Percentiles rank a stretch among this genome's conserved stretches.
Conservation (phyloP, 176 grass and related monocot species). For the Coix lacrymajobi region DNA sequence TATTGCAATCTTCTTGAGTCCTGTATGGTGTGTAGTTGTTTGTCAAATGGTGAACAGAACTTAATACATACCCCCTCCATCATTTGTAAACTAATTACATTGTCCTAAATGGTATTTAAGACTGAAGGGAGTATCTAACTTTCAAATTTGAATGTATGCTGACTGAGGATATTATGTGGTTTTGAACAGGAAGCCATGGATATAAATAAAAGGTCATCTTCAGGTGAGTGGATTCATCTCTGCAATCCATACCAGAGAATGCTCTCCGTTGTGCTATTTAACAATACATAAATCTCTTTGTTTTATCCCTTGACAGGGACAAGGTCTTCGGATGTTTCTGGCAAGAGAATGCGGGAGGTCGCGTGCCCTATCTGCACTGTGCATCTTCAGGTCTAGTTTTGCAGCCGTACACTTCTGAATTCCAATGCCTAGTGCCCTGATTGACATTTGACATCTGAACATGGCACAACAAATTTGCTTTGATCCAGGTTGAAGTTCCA, state of each 20-base stretch:
- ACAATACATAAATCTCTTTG: neutral
- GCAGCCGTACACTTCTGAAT: neutral
- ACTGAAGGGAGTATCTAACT: neutral
- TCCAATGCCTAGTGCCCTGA: neutral
- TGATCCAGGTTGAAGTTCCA: constrained; percentile 74
- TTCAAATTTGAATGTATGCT: neutral
- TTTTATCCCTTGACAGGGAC: constrained; percentile 35
- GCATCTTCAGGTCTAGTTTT: constrained; percentile 67
- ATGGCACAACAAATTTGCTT: neutral
- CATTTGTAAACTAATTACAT: neutral
- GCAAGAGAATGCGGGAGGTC: constrained; percentile 79
- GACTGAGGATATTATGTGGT: neutral
- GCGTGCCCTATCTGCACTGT: constrained; percentile 91
- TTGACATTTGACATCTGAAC: neutral
- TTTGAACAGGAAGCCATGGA: constrained; percentile 91
- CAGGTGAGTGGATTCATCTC: constrained; percentile 41
- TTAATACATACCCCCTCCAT: neutral
- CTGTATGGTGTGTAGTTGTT: neutral
- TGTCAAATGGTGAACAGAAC: neutral
- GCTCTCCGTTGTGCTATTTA: neutral
- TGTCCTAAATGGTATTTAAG: neutral
- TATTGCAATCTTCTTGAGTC: neutral
- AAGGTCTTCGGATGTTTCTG: constrained; percentile 51
- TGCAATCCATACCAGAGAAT: neutral
- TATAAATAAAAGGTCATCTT: constrained; percentile 81